These are phyloP conservation scores for Aspergillus pseudoviridinutans DNA, from an alignment of 2,329 filamentous ascomycete species.

Conservation along the genomic window DNA sequence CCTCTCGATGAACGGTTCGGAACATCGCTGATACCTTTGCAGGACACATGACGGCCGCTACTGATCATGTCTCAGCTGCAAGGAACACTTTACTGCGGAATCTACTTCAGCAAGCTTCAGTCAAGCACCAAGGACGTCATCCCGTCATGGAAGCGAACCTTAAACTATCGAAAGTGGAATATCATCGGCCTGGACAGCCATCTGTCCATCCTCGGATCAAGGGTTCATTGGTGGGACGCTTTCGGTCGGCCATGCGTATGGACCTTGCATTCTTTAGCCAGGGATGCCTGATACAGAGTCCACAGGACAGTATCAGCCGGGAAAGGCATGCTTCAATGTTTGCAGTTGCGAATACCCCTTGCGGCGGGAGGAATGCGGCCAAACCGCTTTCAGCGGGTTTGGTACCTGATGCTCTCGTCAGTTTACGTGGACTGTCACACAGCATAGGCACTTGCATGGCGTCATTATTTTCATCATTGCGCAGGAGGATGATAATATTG, in stretches of 20 bases:
- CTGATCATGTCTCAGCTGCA: neutral
- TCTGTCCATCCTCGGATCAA: neutral
- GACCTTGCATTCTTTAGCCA: neutral
- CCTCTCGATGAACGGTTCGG: neutral
- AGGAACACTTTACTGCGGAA: neutral
- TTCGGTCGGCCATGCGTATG: neutral
- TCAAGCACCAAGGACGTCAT: neutral
- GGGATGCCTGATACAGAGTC: neutral
- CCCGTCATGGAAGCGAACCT: neutral
- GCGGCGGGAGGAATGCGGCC: neutral
- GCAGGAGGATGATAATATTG: too few relatives aligned
- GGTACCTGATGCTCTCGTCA: neutral
- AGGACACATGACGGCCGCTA: too few relatives aligned
- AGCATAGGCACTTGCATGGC: neutral
- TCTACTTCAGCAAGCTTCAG: neutral
- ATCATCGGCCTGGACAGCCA: neutral
- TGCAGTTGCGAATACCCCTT: neutral
- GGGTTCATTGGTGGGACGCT: neutral
- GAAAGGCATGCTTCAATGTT: neutral
- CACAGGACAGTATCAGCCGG: neutral
- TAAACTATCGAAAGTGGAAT: neutral
- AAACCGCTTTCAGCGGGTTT: neutral
- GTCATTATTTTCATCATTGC: neutral
- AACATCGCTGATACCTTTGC: too few relatives aligned
- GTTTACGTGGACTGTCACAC: neutral